phyloP scores from a whole-genome alignment of 768 basidiomycete species.

The Leucosporidium creatinivorum region DNA sequence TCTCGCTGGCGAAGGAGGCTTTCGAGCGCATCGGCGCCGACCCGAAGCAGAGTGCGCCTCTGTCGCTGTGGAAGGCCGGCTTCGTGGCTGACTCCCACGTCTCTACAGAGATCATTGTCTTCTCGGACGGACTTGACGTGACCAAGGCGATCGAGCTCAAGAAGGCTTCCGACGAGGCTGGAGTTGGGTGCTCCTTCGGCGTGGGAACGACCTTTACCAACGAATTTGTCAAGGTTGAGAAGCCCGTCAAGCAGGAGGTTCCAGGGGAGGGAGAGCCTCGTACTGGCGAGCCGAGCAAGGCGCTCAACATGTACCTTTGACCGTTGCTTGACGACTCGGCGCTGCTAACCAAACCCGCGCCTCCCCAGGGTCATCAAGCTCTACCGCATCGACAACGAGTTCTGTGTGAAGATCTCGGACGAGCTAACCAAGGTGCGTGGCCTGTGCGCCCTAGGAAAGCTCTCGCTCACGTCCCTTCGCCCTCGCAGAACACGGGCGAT shows the following conservation, averaged over 20 bases:
- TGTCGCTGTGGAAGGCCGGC: neutral
- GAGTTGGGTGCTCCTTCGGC: constrained; percentile 71
- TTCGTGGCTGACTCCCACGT: neutral
- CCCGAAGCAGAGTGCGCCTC: constrained; percentile 46
- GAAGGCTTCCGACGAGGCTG: constrained; percentile 63
- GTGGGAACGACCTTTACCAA: constrained; percentile 76
- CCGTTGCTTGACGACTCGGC: neutral
- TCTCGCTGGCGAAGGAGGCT: constrained; percentile 60
- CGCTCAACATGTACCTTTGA: constrained; percentile 40
- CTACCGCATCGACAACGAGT: constrained; percentile 59
- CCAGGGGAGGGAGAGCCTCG: constrained; percentile 41
- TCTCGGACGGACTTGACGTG: constrained; percentile 70
- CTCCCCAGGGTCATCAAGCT: constrained; percentile 69
- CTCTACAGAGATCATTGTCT: constrained; percentile 56
- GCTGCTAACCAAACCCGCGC: constrained; percentile 16
- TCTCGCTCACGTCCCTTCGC: neutral
- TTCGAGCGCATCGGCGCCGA: constrained; percentile 68
- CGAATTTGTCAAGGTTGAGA: constrained; percentile 25
- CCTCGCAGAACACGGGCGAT: constrained; percentile 61
- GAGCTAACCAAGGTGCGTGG: constrained; percentile 66
- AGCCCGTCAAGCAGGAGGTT: constrained; percentile 36
- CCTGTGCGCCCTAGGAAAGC: neutral
- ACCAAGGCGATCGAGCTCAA: constrained; percentile 64
- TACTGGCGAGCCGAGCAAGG: constrained; percentile 56
- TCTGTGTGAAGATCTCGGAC: constrained; percentile 90